Evolutionary conservation across 495 filamentous ascomycete species (phyloP).

Genomic region (Neurospora sp.): DNA sequence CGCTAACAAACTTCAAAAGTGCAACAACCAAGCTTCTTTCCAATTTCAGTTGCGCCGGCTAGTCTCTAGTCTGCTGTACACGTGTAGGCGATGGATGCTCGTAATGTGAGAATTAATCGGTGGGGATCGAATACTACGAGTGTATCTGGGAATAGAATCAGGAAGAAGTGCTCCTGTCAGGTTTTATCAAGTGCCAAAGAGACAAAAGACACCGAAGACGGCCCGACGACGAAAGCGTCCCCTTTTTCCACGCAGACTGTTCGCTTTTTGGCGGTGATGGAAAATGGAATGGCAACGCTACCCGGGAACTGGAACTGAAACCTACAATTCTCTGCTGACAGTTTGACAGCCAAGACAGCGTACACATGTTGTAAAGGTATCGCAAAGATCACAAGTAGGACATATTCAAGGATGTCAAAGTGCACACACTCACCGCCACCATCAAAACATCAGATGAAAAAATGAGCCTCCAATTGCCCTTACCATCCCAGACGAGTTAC

Average conservation of each 20-base stretch:
- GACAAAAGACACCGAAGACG: background rate
- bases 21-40: background rate
- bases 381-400: background rate
- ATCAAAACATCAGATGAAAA: background rate
- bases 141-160: background rate
- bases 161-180: background rate
- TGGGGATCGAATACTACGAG: background rate
- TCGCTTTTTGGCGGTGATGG: background rate
- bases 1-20: background rate
- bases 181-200: background rate
- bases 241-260: background rate
- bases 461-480: background rate
- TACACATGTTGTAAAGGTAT: background rate
- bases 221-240: background rate
- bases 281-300: background rate
- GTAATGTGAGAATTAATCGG: background rate
- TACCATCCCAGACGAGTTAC: background rate
- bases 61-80: background rate
- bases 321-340: background rate
- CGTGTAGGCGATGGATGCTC: background rate
- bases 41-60: background rate
- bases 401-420: background rate
- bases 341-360: background rate
- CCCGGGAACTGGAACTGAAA: too few species aligned
- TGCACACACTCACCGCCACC: background rate